These are phyloP conservation scores for Helicocarpus griseus DNA, from an alignment of 2,329 filamentous ascomycete genomes.

Conservation along the genomic window DNA sequence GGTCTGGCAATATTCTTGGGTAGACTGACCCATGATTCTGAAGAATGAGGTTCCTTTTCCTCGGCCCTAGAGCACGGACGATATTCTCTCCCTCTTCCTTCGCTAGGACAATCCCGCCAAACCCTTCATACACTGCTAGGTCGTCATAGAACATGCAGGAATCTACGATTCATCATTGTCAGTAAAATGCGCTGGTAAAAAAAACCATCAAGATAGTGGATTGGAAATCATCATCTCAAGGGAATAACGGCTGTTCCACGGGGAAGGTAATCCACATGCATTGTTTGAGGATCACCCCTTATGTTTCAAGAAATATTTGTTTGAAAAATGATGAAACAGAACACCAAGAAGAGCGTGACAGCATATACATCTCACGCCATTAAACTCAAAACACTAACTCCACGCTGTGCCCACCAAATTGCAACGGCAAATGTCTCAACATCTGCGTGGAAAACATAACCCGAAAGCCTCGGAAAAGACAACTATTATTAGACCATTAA, in stretches of 20 bases:
- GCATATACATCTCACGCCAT: neutral
- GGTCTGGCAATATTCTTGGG: neutral
- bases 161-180: slow-evolving; percentile 15
- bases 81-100: slow-evolving; percentile 55
- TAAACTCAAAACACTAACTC: neutral
- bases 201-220: neutral
- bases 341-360: neutral
- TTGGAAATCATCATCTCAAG: neutral
- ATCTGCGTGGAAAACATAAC: no score
- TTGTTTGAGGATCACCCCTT: no score
- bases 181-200: neutral
- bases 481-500: neutral
- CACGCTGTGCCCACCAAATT: neutral
- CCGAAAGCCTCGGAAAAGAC: neutral
- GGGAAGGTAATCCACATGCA: no score
- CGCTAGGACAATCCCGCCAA: slow-evolving; percentile 53
- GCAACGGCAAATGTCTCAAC: neutral
- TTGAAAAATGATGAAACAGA: neutral
- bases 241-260: no score
- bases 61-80: slow-evolving; percentile 52
- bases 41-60: slow-evolving; percentile 50
- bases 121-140: slow-evolving; percentile 55
- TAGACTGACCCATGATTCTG: slow-evolving; percentile 52
- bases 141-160: slow-evolving; percentile 55
- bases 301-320: no score